A percentile compares a stretch with the other conserved stretches of the same genome.
Conservation (phyloP, 2,329 filamentous ascomycete genomes). For the Epichloe aotearoae region DNA sequence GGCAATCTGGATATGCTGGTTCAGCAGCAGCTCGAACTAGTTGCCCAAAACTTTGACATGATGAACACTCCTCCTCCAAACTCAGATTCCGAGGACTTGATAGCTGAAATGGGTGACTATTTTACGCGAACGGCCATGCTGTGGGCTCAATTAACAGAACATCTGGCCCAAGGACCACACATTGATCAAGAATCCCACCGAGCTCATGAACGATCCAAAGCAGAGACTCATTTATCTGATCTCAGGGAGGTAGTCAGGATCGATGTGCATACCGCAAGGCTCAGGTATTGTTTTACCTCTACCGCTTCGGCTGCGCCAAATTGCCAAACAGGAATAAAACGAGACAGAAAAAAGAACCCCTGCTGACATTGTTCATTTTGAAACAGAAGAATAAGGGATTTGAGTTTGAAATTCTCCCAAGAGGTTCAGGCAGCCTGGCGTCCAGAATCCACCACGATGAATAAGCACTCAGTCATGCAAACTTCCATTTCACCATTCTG, state of each 20-base stretch:
- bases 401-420: constrained; percentile 20
- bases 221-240: constrained; percentile 15
- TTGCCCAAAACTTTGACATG: constrained; percentile 12
- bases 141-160: constrained; percentile 21
- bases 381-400: constrained; percentile 21
- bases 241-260: constrained; percentile 16
- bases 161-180: constrained; percentile 19
- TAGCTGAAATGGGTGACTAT: constrained; percentile 24
- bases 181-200: constrained; percentile 16
- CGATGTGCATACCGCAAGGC: constrained; percentile 20
- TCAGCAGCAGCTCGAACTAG: constrained; percentile 15
- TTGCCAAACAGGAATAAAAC: neutral
- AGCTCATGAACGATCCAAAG: constrained; percentile 16
- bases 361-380: neutral
- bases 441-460: constrained; percentile 8
- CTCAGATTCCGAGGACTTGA: constrained; percentile 15
- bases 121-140: constrained; percentile 20
- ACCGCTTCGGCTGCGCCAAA: neutral
- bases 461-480: constrained; percentile 9
- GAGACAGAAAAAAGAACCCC: no score
- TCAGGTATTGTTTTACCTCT: constrained; percentile 17
- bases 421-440: constrained; percentile 22
- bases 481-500: constrained; percentile 12
- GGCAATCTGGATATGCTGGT: constrained; percentile 16
- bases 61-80: constrained; percentile 7